Evolutionary conservation across 2,329 filamentous ascomycete genomes (phyloP).

Genomic region (Aspergillus fructus): DNA sequence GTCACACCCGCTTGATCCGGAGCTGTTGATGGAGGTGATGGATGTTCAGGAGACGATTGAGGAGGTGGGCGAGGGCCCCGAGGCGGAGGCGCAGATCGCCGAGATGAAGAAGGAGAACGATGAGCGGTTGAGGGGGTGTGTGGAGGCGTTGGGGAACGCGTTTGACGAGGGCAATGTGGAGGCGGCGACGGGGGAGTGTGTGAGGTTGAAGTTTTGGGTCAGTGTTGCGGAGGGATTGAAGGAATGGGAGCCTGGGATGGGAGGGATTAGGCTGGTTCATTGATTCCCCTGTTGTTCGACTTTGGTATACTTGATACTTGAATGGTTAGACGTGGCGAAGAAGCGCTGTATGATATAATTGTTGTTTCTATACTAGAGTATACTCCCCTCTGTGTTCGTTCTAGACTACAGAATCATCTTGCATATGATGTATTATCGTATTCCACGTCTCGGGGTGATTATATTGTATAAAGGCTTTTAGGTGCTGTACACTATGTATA

Average conservation of each 20-base stretch:
- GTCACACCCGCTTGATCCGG: conserved; percentile 66
- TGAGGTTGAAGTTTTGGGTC: conserved; percentile 83
- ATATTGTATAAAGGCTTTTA: too few species aligned
- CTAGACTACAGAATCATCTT: not conserved
- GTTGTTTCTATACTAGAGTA: not conserved
- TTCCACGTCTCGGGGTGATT: too few species aligned
- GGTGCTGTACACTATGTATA: too few species aligned
- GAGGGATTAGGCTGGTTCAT: conserved; percentile 55
- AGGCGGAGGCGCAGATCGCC: conserved; percentile 59
- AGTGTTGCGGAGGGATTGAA: conserved; percentile 79
- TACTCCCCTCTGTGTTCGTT: not conserved
- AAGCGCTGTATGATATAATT: not conserved
- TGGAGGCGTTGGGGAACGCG: conserved; percentile 60
- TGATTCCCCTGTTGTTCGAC: conserved; percentile 31
- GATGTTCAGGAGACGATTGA: conserved; percentile 77
- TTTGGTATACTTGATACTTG: not conserved
- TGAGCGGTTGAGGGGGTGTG: conserved; percentile 62
- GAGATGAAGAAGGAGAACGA: conserved; percentile 69
- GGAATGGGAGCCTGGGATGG: conserved; percentile 79
- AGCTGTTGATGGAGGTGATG: conserved; percentile 80
- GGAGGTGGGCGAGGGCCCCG: conserved; percentile 52
- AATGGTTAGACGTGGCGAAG: not conserved
- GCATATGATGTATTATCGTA: not conserved
- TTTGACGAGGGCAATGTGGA: conserved; percentile 68
- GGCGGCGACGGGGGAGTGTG: conserved; percentile 67